Evolutionary conservation across 2,329 filamentous ascomycete genomes (phyloP).

Genomic region (Aspergillus nomiae): DNA sequence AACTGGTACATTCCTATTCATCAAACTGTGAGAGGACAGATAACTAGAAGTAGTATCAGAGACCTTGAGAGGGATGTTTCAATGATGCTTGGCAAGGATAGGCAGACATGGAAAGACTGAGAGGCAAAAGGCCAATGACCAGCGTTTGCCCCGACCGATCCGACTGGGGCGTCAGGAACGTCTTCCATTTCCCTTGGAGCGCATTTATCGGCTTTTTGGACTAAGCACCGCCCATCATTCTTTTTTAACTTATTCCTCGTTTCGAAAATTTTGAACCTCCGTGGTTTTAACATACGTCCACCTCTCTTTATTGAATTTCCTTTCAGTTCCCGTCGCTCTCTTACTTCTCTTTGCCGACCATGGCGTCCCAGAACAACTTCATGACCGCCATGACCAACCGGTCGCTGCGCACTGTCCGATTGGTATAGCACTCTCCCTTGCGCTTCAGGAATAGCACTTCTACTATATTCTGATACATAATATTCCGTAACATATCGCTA

Average conservation of each 20-base stretch:
- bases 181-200: background rate
- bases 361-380: slow-evolving; percentile 39
- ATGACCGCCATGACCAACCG: slow-evolving; percentile 70
- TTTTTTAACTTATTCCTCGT: background rate
- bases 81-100: background rate
- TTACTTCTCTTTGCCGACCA: slow-evolving; percentile 18
- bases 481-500: background rate
- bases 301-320: slow-evolving; percentile 1
- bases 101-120: background rate
- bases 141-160: background rate
- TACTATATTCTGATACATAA: background rate
- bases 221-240: background rate
- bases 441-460: background rate
- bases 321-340: slow-evolving; percentile 1
- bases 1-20: too few species aligned
- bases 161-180: slow-evolving; percentile 1
- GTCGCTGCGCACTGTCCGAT: slow-evolving; percentile 84
- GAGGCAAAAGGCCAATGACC: background rate
- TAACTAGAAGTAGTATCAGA: too few species aligned
- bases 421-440: slow-evolving; percentile 55
- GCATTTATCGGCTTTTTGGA: background rate
- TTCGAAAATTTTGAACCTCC: background rate
- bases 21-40: too few species aligned
- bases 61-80: background rate
- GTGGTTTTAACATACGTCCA: background rate